Evolutionary conservation across 441 rosid species (phyloP).

Genomic region (Erodium trifolium): DNA sequence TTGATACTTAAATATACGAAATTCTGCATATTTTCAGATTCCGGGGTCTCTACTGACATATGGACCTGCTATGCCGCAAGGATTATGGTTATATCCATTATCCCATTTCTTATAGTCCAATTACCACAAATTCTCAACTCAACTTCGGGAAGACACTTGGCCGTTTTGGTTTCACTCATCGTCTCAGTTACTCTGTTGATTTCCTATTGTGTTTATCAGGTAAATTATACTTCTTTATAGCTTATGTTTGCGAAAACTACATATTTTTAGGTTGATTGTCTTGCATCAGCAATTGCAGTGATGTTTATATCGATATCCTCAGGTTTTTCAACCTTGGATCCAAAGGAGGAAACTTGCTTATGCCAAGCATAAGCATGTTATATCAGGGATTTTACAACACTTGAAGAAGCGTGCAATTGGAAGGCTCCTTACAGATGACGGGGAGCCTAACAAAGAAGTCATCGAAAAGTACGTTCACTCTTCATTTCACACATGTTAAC

Average conservation of each 20-base stretch:
- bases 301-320: background rate
- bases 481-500: background rate
- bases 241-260: background rate
- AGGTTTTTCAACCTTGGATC: slow-evolving; percentile 2
- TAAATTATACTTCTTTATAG: slow-evolving; percentile 15
- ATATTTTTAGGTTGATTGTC: background rate
- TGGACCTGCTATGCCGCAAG: slow-evolving; percentile 90
- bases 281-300: background rate
- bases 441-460: slow-evolving; percentile 1
- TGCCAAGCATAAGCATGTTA: background rate
- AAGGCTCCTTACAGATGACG: slow-evolving; percentile 2
- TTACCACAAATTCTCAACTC: slow-evolving; percentile 61
- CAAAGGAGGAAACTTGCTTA: background rate
- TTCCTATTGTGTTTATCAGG: slow-evolving; percentile 89
- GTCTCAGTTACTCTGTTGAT: slow-evolving; percentile 51
- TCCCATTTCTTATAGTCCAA: slow-evolving; percentile 84
- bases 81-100: slow-evolving; percentile 73
- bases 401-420: background rate
- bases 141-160: slow-evolving; percentile 64
- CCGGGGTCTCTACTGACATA: slow-evolving; percentile 80
- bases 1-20: background rate
- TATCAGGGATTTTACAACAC: background rate
- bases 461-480: background rate
- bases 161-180: slow-evolving; percentile 62
- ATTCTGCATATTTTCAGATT: slow-evolving; percentile 32